These are phyloP conservation scores for Rhodotorula mucilaginosa DNA, from an alignment of 1,284 basidiomycete genomes.

Conservation along the genomic window DNA sequence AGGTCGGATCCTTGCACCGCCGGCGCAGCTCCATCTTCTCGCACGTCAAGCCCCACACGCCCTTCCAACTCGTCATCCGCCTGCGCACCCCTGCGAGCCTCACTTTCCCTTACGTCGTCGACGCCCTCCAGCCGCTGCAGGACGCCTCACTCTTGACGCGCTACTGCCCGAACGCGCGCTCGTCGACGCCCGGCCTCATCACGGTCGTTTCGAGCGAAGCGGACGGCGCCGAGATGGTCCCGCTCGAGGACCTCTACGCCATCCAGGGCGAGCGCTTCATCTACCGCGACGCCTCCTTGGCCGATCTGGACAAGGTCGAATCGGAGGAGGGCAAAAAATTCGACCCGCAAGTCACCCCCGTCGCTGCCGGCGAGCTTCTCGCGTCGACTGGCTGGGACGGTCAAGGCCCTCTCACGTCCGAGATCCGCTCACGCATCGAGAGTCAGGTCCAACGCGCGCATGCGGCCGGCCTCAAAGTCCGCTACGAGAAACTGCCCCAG, in stretches of 20 bases:
- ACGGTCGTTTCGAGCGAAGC: conserved; percentile 16
- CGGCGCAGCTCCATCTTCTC: conserved; percentile 19
- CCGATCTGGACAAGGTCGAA: background rate
- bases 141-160: conserved; percentile 26
- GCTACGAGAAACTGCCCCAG: conserved; percentile 18
- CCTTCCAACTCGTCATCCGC: conserved; percentile 29
- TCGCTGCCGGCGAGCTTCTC: conserved; percentile 15
- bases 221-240: conserved; percentile 17
- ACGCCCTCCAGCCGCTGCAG: conserved; percentile 22
- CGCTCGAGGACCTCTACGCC: conserved; percentile 17
- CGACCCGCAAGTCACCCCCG: conserved; percentile 13
- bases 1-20: conserved; percentile 6
- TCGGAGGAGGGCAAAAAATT: background rate
- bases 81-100: conserved; percentile 18
- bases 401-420: background rate
- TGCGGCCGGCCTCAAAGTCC: conserved; percentile 5
- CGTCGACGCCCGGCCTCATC: conserved; percentile 18
- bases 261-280: conserved; percentile 18
- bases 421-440: conserved; percentile 2
- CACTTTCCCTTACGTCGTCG: conserved; percentile 26
- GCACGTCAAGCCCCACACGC: conserved; percentile 12
- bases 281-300: conserved; percentile 20
- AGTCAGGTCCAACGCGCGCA: conserved; percentile 19
- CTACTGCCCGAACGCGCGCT: conserved; percentile 26
- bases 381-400: conserved; percentile 27